These are phyloP conservation scores for Aschersonia sp. DNA, from an alignment of 2,329 filamentous ascomycete genomes.

Conservation along the genomic window DNA sequence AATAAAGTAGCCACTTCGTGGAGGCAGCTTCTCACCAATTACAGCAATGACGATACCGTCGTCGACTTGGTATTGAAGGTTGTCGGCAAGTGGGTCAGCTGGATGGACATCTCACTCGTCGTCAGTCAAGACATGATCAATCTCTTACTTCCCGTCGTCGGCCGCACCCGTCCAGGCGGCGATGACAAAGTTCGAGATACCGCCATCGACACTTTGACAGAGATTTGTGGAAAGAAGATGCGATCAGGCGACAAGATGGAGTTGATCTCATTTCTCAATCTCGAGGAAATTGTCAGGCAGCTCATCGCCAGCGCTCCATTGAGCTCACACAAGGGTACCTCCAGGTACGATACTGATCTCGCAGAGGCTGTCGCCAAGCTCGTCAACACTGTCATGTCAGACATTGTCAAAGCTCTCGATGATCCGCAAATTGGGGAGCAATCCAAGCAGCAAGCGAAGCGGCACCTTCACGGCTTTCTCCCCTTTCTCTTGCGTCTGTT, in stretches of 20 bases:
- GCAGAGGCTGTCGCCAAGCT: slow-evolving; percentile 92
- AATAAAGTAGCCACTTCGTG: slow-evolving; percentile 78
- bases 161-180: slow-evolving; percentile 49
- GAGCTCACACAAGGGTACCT: slow-evolving; percentile 62
- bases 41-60: slow-evolving; percentile 56
- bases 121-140: slow-evolving; percentile 82
- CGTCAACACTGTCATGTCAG: slow-evolving; percentile 77
- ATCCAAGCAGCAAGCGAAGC: slow-evolving; percentile 61
- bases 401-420: slow-evolving; percentile 79
- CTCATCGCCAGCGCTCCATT: slow-evolving; percentile 74
- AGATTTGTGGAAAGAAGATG: slow-evolving; percentile 98
- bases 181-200: slow-evolving; percentile 77
- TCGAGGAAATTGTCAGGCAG: slow-evolving; percentile 72
- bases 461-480: slow-evolving; percentile 69
- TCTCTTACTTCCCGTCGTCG: slow-evolving; percentile 74
- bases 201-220: slow-evolving; percentile 86
- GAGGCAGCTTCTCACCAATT: slow-evolving; percentile 78
- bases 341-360: slow-evolving; percentile 87
- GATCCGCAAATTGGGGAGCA: slow-evolving; percentile 44
- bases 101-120: slow-evolving; percentile 91
- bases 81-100: slow-evolving; percentile 96
- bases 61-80: slow-evolving; percentile 81
- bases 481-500: slow-evolving; percentile 88
- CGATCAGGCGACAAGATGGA: slow-evolving; percentile 83
- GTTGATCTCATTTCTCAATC: slow-evolving; percentile 80